Conservation (phyloP, 179 eudicot genomes). For the Nepenthes alata region DNA sequence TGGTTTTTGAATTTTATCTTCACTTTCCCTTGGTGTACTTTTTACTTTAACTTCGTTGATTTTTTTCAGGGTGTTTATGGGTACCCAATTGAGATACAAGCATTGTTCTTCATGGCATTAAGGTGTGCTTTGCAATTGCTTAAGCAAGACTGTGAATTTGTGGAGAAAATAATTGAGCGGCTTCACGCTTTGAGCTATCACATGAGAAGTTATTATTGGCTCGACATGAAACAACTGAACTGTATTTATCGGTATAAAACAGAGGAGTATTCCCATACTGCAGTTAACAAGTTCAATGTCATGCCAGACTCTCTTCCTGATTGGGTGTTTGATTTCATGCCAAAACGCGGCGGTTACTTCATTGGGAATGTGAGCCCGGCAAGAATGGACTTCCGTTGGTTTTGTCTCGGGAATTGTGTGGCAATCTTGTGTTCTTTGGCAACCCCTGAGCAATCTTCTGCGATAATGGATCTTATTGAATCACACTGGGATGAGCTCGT, state of each 20-base stretch:
- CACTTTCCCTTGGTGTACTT: not conserved
- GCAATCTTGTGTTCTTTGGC: slow-evolving; percentile 74
- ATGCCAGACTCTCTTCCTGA: slow-evolving; percentile 87
- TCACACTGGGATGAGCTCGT: slow-evolving; percentile 73
- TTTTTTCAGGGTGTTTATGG: slow-evolving; percentile 62
- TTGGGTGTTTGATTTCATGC: slow-evolving; percentile 91
- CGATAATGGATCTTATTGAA: slow-evolving; percentile 82
- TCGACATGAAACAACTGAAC: slow-evolving; percentile 68
- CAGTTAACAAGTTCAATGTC: slow-evolving; percentile 90
- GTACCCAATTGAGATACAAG: slow-evolving; percentile 83
- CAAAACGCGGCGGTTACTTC: slow-evolving; percentile 67
- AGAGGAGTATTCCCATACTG: slow-evolving; percentile 84
- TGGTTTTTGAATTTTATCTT: not conserved
- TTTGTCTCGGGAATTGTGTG: slow-evolving; percentile 71
- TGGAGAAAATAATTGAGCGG: slow-evolving; percentile 41
- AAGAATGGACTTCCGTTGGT: slow-evolving; percentile 80
- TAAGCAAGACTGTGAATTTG: slow-evolving; percentile 58
- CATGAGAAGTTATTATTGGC: slow-evolving; percentile 84
- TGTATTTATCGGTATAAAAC: slow-evolving; percentile 70
- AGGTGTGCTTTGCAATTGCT: slow-evolving; percentile 63
- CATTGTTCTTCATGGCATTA: slow-evolving; percentile 80
- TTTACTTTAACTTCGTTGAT: not conserved
- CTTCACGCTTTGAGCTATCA: slow-evolving; percentile 82
- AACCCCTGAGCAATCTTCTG: slow-evolving; percentile 68
- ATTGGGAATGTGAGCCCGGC: slow-evolving; percentile 84